phyloP scores from a whole-genome alignment of 202 grass and related monocot genomes.

The Zoysia matrella region DNA sequence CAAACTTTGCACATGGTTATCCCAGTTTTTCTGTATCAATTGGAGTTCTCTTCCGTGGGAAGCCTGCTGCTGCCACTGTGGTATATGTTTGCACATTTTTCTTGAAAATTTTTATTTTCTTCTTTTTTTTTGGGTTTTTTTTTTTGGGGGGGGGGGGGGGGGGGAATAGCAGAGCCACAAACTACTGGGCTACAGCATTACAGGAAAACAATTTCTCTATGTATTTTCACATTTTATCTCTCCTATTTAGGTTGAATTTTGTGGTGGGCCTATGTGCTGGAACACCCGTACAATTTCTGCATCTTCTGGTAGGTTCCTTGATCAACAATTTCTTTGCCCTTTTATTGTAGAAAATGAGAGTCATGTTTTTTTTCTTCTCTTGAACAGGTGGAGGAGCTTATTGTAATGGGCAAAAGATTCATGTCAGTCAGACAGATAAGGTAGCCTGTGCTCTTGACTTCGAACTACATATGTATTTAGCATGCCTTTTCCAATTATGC shows the following conservation, averaged over 20 bases:
- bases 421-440: slow-evolving; percentile 90
- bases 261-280: slow-evolving; percentile 97
- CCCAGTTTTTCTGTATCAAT: slow-evolving; percentile 97
- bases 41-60: slow-evolving; percentile 88
- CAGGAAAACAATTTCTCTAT: slow-evolving; percentile 7
- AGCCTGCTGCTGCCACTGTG: slow-evolving; percentile 91
- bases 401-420: slow-evolving; percentile 94
- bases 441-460: slow-evolving; percentile 49
- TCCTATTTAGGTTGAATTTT: slow-evolving; percentile 87
- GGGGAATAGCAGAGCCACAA: neutral
- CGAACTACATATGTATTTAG: neutral
- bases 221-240: slow-evolving; percentile 26
- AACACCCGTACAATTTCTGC: slow-evolving; percentile 85
- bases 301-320: slow-evolving; percentile 67
- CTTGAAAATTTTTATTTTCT: neutral
- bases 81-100: slow-evolving; percentile 46
- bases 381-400: slow-evolving; percentile 85
- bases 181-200: neutral
- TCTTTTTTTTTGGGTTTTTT: neutral
- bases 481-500: slow-evolving; percentile 21
- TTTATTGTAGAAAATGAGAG: neutral
- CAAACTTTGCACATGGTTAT: slow-evolving; percentile 98
- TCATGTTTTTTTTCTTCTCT: slow-evolving; percentile 36
- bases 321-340: slow-evolving; percentile 21
- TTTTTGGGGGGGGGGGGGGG: too few relatives aligned